A percentile compares a stretch with the other conserved stretches of the same genome.
Conservation (phyloP, 768 basidiomycete species). For the Trametes maxima region DNA sequence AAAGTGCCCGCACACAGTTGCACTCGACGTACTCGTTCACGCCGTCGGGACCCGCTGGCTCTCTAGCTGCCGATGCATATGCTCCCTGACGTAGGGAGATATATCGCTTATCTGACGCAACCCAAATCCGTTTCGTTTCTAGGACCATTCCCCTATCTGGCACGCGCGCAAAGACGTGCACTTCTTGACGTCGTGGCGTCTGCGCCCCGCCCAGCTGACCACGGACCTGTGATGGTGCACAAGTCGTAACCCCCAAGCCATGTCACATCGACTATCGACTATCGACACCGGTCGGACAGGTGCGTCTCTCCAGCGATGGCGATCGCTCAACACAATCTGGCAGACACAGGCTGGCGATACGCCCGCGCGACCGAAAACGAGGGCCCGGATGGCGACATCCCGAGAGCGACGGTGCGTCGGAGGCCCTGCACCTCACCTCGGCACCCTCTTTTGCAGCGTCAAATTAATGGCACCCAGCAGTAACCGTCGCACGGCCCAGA, state of each 20-base stretch:
- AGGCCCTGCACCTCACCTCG: neutral
- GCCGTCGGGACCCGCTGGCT: too few relatives aligned
- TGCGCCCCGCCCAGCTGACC: neutral
- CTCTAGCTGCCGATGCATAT: too few relatives aligned
- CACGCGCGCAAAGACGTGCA: neutral
- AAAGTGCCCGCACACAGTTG: too few relatives aligned
- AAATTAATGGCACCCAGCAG: neutral
- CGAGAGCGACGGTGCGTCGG: too few relatives aligned
- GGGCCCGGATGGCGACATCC: neutral
- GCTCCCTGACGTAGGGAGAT: too few relatives aligned
- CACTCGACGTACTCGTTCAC: too few relatives aligned
- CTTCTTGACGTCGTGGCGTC: neutral
- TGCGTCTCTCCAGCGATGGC: neutral
- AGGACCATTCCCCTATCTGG: neutral
- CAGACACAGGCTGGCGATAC: neutral
- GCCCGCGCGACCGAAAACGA: neutral
- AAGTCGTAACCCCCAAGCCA: neutral
- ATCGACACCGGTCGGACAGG: neutral
- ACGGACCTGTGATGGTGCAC: neutral
- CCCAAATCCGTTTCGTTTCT: too few relatives aligned
- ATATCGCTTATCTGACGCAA: too few relatives aligned
- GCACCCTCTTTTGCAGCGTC: neutral
- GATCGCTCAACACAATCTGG: slow-evolving; percentile 10
- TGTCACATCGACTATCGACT: too few relatives aligned
- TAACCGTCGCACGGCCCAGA: neutral